These are phyloP conservation scores for Suhomyces tanzawaensis DNA, from an alignment of 805 yeast genomes.

Conservation along the genomic window DNA sequence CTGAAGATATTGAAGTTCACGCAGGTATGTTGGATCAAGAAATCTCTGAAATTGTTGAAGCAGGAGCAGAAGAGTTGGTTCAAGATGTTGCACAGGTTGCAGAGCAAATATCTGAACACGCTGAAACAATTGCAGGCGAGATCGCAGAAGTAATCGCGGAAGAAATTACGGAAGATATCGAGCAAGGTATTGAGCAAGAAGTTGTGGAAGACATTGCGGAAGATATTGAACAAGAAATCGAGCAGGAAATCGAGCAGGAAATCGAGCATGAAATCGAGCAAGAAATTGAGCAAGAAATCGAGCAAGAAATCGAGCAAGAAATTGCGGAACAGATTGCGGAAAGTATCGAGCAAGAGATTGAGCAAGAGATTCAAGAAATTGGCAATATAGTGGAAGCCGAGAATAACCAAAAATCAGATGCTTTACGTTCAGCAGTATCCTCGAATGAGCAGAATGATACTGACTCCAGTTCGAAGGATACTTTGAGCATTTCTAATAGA, in stretches of 20 bases:
- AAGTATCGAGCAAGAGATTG: background rate
- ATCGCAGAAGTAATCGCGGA: too few relatives aligned
- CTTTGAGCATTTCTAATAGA: too few relatives aligned
- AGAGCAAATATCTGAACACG: too few relatives aligned
- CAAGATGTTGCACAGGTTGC: too few relatives aligned
- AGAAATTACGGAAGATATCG: too few relatives aligned
- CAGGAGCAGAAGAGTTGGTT: too few relatives aligned
- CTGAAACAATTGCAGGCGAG: too few relatives aligned
- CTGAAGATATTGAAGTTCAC: background rate
- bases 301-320: background rate
- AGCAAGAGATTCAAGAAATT: background rate
- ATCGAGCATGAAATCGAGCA: background rate
- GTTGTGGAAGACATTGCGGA: background rate
- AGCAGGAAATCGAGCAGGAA: background rate
- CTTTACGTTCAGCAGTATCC: too few relatives aligned
- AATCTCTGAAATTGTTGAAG: background rate
- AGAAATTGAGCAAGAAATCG: background rate
- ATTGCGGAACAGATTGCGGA: background rate
- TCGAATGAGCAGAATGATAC: too few relatives aligned
- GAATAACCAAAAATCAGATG: background rate
- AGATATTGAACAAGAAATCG: background rate
- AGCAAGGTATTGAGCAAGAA: background rate
- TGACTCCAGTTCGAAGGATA: too few relatives aligned
- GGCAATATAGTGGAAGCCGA: background rate
- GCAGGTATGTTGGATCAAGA: background rate